Base-by-base conservation (phyloP, 306 rosid species). In the Comarum palustre region DNA sequence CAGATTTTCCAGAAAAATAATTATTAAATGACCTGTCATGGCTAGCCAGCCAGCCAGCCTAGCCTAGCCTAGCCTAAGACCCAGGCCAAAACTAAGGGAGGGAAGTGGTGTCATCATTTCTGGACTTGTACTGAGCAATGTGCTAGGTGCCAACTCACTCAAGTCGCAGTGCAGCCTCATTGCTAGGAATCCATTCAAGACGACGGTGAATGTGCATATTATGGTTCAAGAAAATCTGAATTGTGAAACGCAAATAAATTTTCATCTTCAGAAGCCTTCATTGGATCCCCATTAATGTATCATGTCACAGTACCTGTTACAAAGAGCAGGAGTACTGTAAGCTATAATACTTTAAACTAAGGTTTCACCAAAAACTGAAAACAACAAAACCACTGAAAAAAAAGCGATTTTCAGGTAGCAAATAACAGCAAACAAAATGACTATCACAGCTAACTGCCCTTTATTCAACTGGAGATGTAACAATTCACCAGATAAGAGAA, bases 251-350 rank as follows among this genome's bases (percentile, higher is more conserved):
- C 60, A 71, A 89, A 84, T 77, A 88, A 59, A 77, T 75, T 90
- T 86, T 91, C 96, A 71, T 90, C 90, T 77, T 89, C 97, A 65
- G 84, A 63, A 48, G 79, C 81, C 82, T 88, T 94, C 84, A 73
- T 17, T 3, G 87, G 82, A 82, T 91, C 95, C 69, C 86, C 94
- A 6, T 50, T 57, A 20, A 84, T 69, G 66, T 85, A 91, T 92
- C 92, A 89, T 39, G 87, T 83, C 29, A 87, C 79, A 68, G 81
- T 19, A 73, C 85, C 98, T 93, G 92, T 78, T 48, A 77, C 24
- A 55, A 72, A 7, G 46, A 59, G 19, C 64, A 43, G 61, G 47
- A 46, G 59, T 45, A 78, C 42, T 45, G 60, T 47, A 77, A 73
- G 73, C 54, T 15, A 38, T 65, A 32, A 68, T 1, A 8, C 24